These are phyloP conservation scores for Mycena polygramma DNA, from an alignment of 768 basidiomycete species.

Conservation along the genomic window DNA sequence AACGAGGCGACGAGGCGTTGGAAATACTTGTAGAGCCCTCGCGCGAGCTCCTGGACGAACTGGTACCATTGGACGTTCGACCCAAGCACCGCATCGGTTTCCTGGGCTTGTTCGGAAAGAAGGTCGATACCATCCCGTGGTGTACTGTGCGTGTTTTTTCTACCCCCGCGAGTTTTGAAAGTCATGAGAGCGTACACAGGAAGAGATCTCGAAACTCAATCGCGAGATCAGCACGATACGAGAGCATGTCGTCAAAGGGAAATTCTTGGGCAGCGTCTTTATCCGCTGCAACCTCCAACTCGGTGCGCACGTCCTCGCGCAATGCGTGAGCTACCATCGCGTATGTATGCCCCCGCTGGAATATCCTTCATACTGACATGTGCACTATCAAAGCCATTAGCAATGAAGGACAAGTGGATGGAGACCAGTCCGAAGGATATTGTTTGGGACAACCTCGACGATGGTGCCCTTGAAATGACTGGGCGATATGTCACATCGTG, in stretches of 20 bases:
- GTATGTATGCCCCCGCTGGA: conserved; percentile 43
- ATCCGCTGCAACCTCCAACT: conserved; percentile 80
- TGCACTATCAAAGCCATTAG: conserved; percentile 54
- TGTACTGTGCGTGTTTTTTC: conserved; percentile 56
- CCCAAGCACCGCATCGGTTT: conserved; percentile 67
- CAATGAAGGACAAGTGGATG: conserved; percentile 73
- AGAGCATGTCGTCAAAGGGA: conserved; percentile 53
- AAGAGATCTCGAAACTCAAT: conserved; percentile 66
- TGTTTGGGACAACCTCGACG: conserved; percentile 70
- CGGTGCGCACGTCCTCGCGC: conserved; percentile 78
- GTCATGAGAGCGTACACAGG: conserved; percentile 44
- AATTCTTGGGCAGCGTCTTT: conserved; percentile 69
- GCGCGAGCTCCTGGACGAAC: conserved; percentile 59
- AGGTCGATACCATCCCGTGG: conserved; percentile 78
- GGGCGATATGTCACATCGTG: conserved; percentile 68
- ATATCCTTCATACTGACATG: conserved; percentile 10
- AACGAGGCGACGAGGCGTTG: conserved; percentile 39
- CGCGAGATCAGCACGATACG: conserved; percentile 56
- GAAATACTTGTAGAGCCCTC: conserved; percentile 43
- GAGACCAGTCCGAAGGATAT: conserved; percentile 69
- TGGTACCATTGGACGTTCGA: conserved; percentile 63
- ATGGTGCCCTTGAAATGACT: conserved; percentile 65
- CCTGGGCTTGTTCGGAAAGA: conserved; percentile 65
- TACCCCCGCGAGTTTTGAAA: not conserved
- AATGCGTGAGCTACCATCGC: conserved; percentile 68